Base-by-base conservation (phyloP, 2,329 filamentous ascomycete genomes). In the Esteya vermicola region DNA sequence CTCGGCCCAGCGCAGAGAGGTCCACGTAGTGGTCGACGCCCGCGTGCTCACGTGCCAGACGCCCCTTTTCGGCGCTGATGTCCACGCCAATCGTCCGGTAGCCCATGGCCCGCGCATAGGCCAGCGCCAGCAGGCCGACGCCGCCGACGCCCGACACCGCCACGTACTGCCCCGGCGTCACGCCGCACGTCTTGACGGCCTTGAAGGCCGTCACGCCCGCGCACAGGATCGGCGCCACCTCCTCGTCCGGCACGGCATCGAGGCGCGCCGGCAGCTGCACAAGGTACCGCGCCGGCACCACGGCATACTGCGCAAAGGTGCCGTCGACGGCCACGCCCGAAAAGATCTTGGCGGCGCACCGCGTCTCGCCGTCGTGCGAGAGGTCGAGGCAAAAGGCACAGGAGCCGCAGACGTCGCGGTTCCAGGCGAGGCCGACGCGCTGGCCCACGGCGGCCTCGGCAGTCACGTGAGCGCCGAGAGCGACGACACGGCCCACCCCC, bases 191-290 rank as follows among this genome's bases (percentile, higher is more conserved):
- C 45, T 62, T 63, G 36, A 63, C 38, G 0, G 59, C 61, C 46
- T 59, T 61, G 44, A 64, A 65, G 1, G 61, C 62, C 1, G 62
- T 65, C 1, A 64, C 59, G 0, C 63, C 63, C 0, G 55, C 61
- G 39, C 63, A 66, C 25, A 65, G 43, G 7, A 64, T 54, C 0
- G 62, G 63, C 3, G 59, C 62, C 0, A 64, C 48, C 5, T 51
- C 34, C 35, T 63, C 58, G 33, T 63, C 60, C 0, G 50, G 41
- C 6, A 58, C 34, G 13, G 43, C 48, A 3, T 55, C 52, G 1
- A 58, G 47, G 0, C 50, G 41, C 0, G 45, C 43, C 12, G 59
- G 55, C 14, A 60, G 45, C 13, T 45, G 47, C 9, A 55, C 41
- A 0, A 60, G 39, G 39, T 64, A 64, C 3, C 54, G 49, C 4